Base-by-base conservation (phyloP, 2,329 filamentous ascomycete species). In the Ramularia collo-cygni region DNA sequence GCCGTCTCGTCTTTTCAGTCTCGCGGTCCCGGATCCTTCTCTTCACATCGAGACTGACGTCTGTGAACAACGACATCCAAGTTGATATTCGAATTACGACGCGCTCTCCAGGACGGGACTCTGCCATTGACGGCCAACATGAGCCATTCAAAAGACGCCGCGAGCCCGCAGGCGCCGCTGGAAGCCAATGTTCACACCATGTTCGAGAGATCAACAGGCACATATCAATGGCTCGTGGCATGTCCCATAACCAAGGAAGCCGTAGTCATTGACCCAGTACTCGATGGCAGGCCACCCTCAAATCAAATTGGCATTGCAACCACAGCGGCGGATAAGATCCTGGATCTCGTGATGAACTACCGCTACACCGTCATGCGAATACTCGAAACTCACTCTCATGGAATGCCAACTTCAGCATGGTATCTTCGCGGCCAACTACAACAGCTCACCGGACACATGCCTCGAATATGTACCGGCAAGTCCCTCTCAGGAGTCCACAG, bases 311-410 rank as follows among this genome's bases (percentile, higher is more conserved):
- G 38, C 2, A 65, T 81, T 42, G 64, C 58, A 4, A 81, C 77
- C 0, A 33, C 50, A 1, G 62, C 71, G 0, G 79, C 79, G 2
- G 75, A 82, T 42, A 31, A 43, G 0, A 47, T 83, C 0, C 60
- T 82, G 0, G 47, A 61, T 0, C 16, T 72, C 0, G 54, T 76
- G 5, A 47, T 53, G 3, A 51, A 68, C 1, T 56, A 72, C 1
- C 61, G 61, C 1, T 79, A 78, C 52, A 65, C 46, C 0, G 53
- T 81, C 8, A 61, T 64, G 1, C 61, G 58, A 28, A 75, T 83
- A 13, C 65, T 82, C 2, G 79, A 83, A 48, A 82, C 79, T 0
- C 78, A 83, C 53, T 71, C 67, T 0, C 74, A 80, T 44, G 76
- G 76, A 3, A 75, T 81, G 40, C 46, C 81, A 0, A 81, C 75